Percentiles rank a stretch among this genome's conserved stretches.
These are phyloP conservation scores for Pseudomicrostroma phylloplanum DNA, from an alignment of 1,284 basidiomycete genomes.

Conservation along the genomic window DNA sequence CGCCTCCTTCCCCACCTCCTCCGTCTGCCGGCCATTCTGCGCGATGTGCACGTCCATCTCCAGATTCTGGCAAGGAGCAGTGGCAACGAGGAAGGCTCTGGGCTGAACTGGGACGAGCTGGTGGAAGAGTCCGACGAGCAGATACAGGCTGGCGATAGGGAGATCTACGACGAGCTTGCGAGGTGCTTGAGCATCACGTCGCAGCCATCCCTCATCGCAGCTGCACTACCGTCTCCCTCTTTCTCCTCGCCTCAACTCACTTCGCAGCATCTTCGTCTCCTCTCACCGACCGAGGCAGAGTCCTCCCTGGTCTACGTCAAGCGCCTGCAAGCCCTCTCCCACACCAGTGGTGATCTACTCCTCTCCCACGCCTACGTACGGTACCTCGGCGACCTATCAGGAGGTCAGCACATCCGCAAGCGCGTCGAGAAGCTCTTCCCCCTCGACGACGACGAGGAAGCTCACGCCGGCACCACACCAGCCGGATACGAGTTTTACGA, in stretches of 20 bases:
- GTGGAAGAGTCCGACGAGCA: slow-evolving; percentile 13
- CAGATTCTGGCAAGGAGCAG: slow-evolving; percentile 10
- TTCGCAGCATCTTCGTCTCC: slow-evolving; percentile 20
- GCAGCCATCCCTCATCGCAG: not conserved
- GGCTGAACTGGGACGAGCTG: slow-evolving; percentile 11
- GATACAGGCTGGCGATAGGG: slow-evolving; percentile 7
- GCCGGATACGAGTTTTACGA: slow-evolving; percentile 65
- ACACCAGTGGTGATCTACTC: slow-evolving; percentile 58
- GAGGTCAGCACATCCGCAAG: slow-evolving; percentile 68
- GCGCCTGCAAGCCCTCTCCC: slow-evolving; percentile 35
- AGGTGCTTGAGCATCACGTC: slow-evolving; percentile 1
- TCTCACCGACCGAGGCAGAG: slow-evolving; percentile 17
- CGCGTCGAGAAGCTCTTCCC: slow-evolving; percentile 64
- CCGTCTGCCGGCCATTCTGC: slow-evolving; percentile 11
- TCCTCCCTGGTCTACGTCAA: slow-evolving; percentile 23
- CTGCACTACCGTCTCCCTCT: not conserved
- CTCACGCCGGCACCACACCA: slow-evolving; percentile 43
- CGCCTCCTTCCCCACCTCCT: slow-evolving; percentile 15
- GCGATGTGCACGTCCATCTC: slow-evolving; percentile 22
- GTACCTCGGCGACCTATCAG: slow-evolving; percentile 77
- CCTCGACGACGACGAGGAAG: slow-evolving; percentile 54
- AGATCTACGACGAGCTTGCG: slow-evolving; percentile 13
- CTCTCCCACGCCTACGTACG: slow-evolving; percentile 75
- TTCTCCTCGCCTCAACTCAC: slow-evolving; percentile 7
- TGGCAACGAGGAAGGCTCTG: slow-evolving; percentile 13